Percentiles rank a stretch among this genome's conserved stretches.
Conservation (phyloP, 768 basidiomycete genomes). For the Naganishia vishniacii region DNA sequence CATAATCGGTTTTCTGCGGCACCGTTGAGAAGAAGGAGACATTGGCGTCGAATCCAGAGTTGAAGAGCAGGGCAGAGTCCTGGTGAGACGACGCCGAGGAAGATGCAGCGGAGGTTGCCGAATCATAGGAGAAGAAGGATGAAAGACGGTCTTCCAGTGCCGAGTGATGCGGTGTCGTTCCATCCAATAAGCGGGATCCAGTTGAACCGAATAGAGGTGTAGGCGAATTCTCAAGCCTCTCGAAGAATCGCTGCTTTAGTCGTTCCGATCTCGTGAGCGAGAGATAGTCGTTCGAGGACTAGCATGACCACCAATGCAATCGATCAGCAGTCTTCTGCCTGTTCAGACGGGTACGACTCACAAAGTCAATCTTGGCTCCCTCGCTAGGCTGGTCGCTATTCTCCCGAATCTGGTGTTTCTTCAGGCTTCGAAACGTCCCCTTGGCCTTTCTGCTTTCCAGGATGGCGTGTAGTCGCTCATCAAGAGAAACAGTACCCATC, state of each 20-base stretch:
- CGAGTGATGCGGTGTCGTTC: constrained; percentile 61
- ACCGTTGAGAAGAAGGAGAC: constrained; percentile 75
- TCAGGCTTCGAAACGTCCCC: constrained; percentile 37
- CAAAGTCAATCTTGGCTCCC: constrained; percentile 35
- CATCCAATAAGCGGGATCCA: constrained; percentile 78
- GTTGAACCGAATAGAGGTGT: constrained; percentile 70
- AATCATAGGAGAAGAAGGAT: constrained; percentile 55
- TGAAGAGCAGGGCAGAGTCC: constrained; percentile 66
- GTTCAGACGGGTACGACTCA: constrained; percentile 23
- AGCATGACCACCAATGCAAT: not conserved
- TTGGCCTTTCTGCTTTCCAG: constrained; percentile 37
- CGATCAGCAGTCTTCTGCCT: too few relatives aligned
- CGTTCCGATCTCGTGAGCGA: constrained; percentile 62
- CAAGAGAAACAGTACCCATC: constrained; percentile 25
- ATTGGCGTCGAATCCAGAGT: constrained; percentile 90
- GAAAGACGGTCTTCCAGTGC: constrained; percentile 66
- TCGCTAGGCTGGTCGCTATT: constrained; percentile 19
- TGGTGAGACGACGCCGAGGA: not conserved
- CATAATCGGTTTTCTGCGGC: constrained; percentile 68
- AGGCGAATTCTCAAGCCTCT: constrained; percentile 54
- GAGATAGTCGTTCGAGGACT: constrained; percentile 86
- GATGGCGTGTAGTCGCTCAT: constrained; percentile 31
- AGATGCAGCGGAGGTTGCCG: not conserved
- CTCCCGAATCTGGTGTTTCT: constrained; percentile 24
- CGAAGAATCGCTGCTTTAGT: constrained; percentile 60